phyloP scores from a whole-genome alignment of 805 yeast species.

The Metschnikowia vanudenii region DNA sequence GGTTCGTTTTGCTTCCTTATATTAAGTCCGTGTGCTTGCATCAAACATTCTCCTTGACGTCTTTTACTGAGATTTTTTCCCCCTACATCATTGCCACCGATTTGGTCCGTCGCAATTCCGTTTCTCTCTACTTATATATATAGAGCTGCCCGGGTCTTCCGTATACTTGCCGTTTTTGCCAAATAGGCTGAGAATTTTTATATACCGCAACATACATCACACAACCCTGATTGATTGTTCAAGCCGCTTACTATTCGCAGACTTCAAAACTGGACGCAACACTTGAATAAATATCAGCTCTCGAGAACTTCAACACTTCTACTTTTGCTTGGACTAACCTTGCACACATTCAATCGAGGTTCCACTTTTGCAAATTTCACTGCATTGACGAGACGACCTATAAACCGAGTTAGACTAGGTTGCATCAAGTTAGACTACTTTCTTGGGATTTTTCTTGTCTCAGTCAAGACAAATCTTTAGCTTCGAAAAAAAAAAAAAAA shows the following conservation, averaged over 20 bases:
- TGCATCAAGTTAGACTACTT: no score
- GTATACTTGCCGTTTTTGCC: conserved; percentile 4
- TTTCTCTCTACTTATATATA: background rate
- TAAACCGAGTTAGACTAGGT: no score
- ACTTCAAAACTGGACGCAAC: background rate
- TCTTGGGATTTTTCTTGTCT: no score
- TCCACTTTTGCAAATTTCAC: no score
- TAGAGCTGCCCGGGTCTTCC: background rate
- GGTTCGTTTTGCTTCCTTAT: conserved; percentile 3
- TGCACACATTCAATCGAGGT: no score
- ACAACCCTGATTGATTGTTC: no score
- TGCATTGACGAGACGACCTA: no score
- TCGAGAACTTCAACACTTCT: no score
- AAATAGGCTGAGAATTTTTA: background rate
- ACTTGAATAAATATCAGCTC: background rate
- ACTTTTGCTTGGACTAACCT: no score
- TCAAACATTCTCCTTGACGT: conserved; percentile 4
- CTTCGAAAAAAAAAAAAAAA: background rate
- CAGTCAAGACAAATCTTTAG: no score
- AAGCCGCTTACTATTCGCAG: no score
- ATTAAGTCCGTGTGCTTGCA: conserved; percentile 2
- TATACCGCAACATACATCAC: background rate
- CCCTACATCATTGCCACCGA: conserved; percentile 1
- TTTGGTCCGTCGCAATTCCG: background rate
- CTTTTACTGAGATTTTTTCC: background rate